Conservation (phyloP, 1,284 basidiomycete species). For the Ceratobasidium sp. region DNA sequence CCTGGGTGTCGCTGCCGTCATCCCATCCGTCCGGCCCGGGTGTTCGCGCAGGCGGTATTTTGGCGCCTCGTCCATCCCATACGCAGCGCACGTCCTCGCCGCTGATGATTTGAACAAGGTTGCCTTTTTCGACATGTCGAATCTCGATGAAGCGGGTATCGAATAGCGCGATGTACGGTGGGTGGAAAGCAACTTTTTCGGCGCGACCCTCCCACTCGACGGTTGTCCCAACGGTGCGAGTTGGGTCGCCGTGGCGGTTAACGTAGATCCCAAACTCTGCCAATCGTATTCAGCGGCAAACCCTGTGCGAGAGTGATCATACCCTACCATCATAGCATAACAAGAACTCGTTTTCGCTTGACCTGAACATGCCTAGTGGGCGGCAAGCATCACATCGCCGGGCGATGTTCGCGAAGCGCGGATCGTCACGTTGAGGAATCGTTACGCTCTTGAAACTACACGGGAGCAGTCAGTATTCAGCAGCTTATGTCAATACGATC, state of each 20-base stretch:
- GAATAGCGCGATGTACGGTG: constrained; percentile 90
- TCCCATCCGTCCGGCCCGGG: constrained; percentile 59
- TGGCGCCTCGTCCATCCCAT: constrained; percentile 81
- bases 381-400: constrained; percentile 84
- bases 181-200: constrained; percentile 86
- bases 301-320: constrained; percentile 1
- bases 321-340: constrained; percentile 88
- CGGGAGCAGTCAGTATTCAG: neutral
- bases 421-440: constrained; percentile 83
- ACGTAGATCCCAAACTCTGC: constrained; percentile 92
- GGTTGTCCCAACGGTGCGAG: constrained; percentile 69
- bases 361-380: constrained; percentile 93
- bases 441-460: constrained; percentile 86
- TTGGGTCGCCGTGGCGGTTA: constrained; percentile 87
- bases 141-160: constrained; percentile 94
- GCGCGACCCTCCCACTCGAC: constrained; percentile 97
- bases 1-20: constrained; percentile 65
- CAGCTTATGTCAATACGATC: constrained; percentile 8
- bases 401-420: constrained; percentile 73
- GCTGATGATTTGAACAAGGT: constrained; percentile 88
- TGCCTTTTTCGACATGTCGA: constrained; percentile 84
- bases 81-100: constrained; percentile 84
- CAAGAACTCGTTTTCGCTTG: constrained; percentile 88
- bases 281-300: constrained; percentile 6
- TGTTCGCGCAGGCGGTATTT: constrained; percentile 53